Conservation (phyloP, 257 asterid genomes). For the Scutellaria barbata region DNA sequence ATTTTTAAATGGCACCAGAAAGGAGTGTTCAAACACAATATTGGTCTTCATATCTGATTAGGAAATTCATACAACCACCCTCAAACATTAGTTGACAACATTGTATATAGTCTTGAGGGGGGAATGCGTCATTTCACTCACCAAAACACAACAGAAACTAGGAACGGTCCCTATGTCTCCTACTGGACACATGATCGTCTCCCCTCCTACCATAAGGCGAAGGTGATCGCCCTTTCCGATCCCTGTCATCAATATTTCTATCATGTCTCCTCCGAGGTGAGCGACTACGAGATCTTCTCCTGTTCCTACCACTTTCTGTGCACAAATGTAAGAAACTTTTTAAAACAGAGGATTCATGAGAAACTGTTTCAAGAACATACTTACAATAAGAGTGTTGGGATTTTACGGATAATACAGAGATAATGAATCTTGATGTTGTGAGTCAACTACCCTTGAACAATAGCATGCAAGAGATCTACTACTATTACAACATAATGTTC, state of each 20-base stretch:
- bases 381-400: neutral
- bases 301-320: constrained; percentile 45
- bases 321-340: neutral
- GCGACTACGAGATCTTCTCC: constrained; percentile 49
- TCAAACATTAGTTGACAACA: neutral
- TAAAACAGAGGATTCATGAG: neutral
- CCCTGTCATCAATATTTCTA: constrained; percentile 44
- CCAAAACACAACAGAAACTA: neutral
- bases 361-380: neutral
- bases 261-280: constrained; percentile 48
- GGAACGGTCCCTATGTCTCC: constrained; percentile 37
- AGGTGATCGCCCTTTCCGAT: constrained; percentile 35
- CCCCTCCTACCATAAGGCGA: constrained; percentile 44
- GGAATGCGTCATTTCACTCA: neutral
- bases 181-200: constrained; percentile 34
- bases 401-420: neutral
- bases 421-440: neutral
- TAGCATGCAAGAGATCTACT: constrained; percentile 1
- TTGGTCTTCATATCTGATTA: neutral
- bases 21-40: neutral
- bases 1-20: no score
- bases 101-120: neutral
- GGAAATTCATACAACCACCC: constrained; percentile 5
- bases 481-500: neutral
- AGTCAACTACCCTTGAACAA: constrained; percentile 2